A percentile compares a stretch with the other conserved stretches of the same genome.
These are phyloP conservation scores for Cutaneotrichosporon mucoides DNA, from an alignment of 1,284 basidiomycete species.

Conservation along the genomic window DNA sequence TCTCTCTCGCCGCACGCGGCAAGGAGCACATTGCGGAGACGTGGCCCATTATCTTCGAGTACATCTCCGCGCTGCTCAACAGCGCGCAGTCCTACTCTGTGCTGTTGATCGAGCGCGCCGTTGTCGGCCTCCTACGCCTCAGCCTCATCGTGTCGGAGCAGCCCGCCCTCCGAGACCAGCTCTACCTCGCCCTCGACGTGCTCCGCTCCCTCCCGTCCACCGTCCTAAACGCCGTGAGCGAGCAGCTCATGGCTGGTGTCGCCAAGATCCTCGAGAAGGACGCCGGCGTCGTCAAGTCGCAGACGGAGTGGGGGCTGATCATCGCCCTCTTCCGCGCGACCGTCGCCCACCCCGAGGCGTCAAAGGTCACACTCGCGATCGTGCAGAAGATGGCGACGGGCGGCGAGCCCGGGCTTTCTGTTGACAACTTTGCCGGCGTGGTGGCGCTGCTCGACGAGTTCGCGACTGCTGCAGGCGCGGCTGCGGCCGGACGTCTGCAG, in stretches of 20 bases:
- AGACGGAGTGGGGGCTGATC: constrained; percentile 93
- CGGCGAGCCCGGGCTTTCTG: constrained; percentile 56
- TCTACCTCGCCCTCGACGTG: constrained; percentile 88
- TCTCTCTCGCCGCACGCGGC: constrained; percentile 74
- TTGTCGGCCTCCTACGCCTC: constrained; percentile 79
- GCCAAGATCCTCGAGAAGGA: constrained; percentile 72
- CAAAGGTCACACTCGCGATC: constrained; percentile 75
- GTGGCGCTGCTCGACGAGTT: constrained; percentile 83
- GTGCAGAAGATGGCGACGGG: constrained; percentile 59
- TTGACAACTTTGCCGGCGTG: constrained; percentile 77
- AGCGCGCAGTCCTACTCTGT: constrained; percentile 77
- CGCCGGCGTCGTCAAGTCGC: constrained; percentile 67
- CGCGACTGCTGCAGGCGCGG: constrained; percentile 64
- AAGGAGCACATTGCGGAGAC: constrained; percentile 75
- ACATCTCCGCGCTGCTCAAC: constrained; percentile 74
- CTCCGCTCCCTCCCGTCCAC: constrained; percentile 71
- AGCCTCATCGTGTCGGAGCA: constrained; percentile 72
- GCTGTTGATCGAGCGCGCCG: constrained; percentile 89
- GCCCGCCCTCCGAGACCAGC: constrained; percentile 77
- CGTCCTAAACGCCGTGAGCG: constrained; percentile 78
- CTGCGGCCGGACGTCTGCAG: constrained; percentile 57
- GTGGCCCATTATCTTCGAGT: constrained; percentile 91
- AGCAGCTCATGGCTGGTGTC: constrained; percentile 84
- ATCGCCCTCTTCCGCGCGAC: constrained; percentile 86
- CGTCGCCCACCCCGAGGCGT: constrained; percentile 80